phyloP scores from a whole-genome alignment of 164 flowering plant species.

The Cinnamomum chago region DNA sequence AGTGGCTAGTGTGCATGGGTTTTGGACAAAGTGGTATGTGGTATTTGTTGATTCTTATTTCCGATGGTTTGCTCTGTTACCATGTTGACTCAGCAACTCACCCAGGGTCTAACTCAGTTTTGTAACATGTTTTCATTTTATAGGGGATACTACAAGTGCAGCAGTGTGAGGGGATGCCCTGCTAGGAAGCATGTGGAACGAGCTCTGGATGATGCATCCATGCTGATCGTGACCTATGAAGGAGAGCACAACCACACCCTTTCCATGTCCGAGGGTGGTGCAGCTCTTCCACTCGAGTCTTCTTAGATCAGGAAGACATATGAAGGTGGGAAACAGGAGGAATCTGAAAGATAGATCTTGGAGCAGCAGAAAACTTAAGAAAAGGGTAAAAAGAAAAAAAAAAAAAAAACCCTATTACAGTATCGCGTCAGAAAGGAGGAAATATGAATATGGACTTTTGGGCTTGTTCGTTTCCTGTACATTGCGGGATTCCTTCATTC shows the following conservation, averaged over 20 bases:
- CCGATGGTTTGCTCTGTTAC: background rate
- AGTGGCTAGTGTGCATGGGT: too few species aligned
- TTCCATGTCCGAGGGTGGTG: conserved; percentile 37
- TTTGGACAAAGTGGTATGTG: too few species aligned
- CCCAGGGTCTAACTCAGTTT: background rate
- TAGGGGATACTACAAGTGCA: conserved; percentile 97
- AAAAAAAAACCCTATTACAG: background rate
- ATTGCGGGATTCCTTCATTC: conserved; percentile 9
- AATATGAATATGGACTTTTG: background rate
- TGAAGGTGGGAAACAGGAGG: too few species aligned
- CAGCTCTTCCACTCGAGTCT: conserved; percentile 3
- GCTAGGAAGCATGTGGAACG: conserved; percentile 93
- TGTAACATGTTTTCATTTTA: background rate
- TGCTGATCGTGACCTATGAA: conserved; percentile 89
- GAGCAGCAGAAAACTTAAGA: background rate
- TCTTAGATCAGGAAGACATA: background rate
- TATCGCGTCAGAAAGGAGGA: background rate
- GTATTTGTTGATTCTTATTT: too few species aligned
- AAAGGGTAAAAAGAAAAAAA: background rate
- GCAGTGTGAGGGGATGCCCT: conserved; percentile 87
- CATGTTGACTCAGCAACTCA: conserved; percentile 3
- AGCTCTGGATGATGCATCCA: conserved; percentile 75
- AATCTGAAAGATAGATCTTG: background rate
- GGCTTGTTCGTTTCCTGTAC: conserved; percentile 19
- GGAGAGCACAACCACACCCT: conserved; percentile 81